Evolutionary conservation across 2,329 filamentous ascomycete species (phyloP).

Genomic region (Aureobasidium sp.): DNA sequence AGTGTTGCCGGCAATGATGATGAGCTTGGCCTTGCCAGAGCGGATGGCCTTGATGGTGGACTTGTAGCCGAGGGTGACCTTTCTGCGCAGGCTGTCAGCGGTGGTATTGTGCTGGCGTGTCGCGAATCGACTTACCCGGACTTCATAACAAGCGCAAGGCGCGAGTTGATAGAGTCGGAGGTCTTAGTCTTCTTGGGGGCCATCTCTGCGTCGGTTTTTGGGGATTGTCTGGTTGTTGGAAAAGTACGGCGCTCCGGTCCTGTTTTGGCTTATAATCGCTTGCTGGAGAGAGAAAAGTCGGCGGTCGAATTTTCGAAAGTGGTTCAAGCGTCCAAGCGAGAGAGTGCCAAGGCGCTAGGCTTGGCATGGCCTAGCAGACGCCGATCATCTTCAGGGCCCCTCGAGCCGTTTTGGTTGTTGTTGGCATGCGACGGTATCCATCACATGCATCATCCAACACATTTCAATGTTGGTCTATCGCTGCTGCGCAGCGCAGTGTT

Average conservation of each 20-base stretch:
- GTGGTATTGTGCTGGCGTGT: not conserved
- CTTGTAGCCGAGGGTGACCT: slow-evolving; percentile 3
- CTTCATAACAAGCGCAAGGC: slow-evolving; percentile 63
- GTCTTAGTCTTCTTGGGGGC: slow-evolving; percentile 69
- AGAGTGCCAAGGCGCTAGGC: not conserved
- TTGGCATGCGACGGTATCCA: not conserved
- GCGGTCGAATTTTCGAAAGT: not conserved
- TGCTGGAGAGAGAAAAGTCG: not conserved
- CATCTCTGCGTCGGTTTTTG: slow-evolving; percentile 11
- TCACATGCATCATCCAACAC: slow-evolving; percentile 1
- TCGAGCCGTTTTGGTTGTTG: not conserved
- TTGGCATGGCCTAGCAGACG: not conserved
- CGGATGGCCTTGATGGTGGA: slow-evolving; percentile 58
- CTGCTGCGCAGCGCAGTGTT: not conserved
- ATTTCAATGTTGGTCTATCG: not conserved
- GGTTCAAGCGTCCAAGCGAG: not conserved
- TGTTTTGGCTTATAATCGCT: not conserved
- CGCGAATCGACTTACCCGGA: slow-evolving; percentile 31
- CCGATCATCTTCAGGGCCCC: not conserved
- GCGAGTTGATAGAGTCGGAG: slow-evolving; percentile 68
- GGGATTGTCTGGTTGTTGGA: not conserved
- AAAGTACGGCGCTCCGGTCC: slow-evolving; percentile 10
- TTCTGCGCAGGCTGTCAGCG: not conserved
- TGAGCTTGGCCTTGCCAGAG: slow-evolving; percentile 95
- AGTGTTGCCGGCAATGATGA: slow-evolving; percentile 93